Evolutionary conservation across 2,329 filamentous ascomycete species (phyloP).

Genomic region (Pseudonectria buxi): DNA sequence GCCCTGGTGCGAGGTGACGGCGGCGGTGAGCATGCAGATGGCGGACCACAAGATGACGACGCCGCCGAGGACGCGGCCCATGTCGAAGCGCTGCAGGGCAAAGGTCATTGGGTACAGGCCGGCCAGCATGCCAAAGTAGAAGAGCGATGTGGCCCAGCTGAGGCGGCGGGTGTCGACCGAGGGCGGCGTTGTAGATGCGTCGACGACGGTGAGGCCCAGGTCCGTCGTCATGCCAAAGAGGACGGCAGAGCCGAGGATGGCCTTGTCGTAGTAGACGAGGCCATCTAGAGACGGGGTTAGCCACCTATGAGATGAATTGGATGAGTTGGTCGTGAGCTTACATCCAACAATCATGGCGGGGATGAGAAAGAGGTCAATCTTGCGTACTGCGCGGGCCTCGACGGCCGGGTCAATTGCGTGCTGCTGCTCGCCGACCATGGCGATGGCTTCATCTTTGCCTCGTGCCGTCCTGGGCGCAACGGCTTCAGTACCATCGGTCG

Average conservation of each 20-base stretch:
- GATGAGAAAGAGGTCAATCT: constrained; percentile 62
- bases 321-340: constrained; percentile 12
- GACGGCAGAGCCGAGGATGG: constrained; percentile 65
- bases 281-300: constrained; percentile 29
- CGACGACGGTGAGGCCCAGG: constrained; percentile 50
- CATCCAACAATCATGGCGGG: constrained; percentile 57
- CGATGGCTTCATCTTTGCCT: constrained; percentile 33
- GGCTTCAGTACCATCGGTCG: constrained; percentile 7
- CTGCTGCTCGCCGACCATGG: constrained; percentile 51
- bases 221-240: constrained; percentile 73
- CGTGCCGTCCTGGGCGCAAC: neutral
- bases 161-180: constrained; percentile 60
- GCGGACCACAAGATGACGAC: constrained; percentile 60
- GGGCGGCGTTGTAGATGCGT: constrained; percentile 38
- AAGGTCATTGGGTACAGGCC: constrained; percentile 70
- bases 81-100: constrained; percentile 59
- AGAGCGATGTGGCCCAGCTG: constrained; percentile 70
- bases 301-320: neutral
- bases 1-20: constrained; percentile 55
- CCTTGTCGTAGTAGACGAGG: constrained; percentile 46
- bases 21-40: constrained; percentile 62
- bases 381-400: constrained; percentile 51
- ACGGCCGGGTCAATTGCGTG: constrained; percentile 48
- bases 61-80: constrained; percentile 56
- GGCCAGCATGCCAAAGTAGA: constrained; percentile 74